Percentiles rank a stretch among this genome's conserved stretches.
Conservation (phyloP, 2,329 filamentous ascomycete genomes). For the Colletotrichum lentis region DNA sequence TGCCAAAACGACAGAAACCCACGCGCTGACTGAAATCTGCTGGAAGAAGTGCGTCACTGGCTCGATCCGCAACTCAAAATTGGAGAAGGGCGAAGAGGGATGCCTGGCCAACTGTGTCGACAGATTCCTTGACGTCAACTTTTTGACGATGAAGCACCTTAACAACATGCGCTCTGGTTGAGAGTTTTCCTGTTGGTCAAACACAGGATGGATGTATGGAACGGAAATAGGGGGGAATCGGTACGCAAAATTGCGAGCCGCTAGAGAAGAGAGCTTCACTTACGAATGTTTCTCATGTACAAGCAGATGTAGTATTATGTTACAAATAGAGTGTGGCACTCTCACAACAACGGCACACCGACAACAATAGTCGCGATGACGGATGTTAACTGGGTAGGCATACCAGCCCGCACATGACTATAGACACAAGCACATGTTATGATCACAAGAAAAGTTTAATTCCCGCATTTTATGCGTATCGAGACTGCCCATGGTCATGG, state of each 20-base stretch:
- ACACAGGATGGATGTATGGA: background rate
- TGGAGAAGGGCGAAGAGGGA: slow-evolving; percentile 80
- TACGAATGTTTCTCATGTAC: slow-evolving; percentile 14
- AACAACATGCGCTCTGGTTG: slow-evolving; percentile 61
- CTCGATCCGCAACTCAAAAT: slow-evolving; percentile 72
- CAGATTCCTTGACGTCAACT: slow-evolving; percentile 88
- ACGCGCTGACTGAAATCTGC: slow-evolving; percentile 75
- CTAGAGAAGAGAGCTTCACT: background rate
- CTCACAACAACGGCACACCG: background rate
- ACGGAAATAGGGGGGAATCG: too few relatives aligned
- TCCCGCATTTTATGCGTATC: slow-evolving; percentile 13
- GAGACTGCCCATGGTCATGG: slow-evolving; percentile 25
- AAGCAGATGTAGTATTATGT: slow-evolving; percentile 21
- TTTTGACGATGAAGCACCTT: slow-evolving; percentile 84
- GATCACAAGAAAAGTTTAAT: background rate
- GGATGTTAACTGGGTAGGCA: background rate
- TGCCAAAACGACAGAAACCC: slow-evolving; percentile 55
- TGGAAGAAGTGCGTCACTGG: slow-evolving; percentile 93
- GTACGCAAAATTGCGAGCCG: background rate
- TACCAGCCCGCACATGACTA: too few relatives aligned
- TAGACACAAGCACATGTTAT: background rate
- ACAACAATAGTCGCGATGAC: background rate
- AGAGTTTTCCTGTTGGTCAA: background rate
- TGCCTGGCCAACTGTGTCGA: slow-evolving; percentile 95
- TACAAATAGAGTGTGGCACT: slow-evolving; percentile 3